phyloP scores from a whole-genome alignment of 768 basidiomycete species.

The Boletus fagicola region DNA sequence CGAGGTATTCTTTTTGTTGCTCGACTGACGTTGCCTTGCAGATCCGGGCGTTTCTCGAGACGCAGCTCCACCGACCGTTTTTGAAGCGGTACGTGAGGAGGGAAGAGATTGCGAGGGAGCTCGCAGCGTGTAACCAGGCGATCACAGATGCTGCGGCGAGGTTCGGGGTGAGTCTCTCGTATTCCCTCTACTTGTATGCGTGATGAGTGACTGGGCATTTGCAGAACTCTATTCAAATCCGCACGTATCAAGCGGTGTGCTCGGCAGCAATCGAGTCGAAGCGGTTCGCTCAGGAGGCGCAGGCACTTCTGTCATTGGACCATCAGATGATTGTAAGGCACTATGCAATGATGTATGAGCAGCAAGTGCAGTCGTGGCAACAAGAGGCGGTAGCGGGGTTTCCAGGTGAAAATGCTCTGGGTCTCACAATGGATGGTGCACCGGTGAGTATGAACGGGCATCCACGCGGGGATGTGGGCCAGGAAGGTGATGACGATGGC shows the following conservation, averaged over 20 bases:
- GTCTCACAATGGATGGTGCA: neutral
- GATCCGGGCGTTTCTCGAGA: constrained; percentile 54
- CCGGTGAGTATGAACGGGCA: neutral
- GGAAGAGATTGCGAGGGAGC: constrained; percentile 59
- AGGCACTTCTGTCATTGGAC: constrained; percentile 18
- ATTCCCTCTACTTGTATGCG: neutral
- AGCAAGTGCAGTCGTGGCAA: constrained; percentile 2
- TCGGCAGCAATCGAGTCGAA: constrained; percentile 31
- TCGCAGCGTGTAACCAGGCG: constrained; percentile 49
- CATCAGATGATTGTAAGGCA: constrained; percentile 16
- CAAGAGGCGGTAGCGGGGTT: neutral
- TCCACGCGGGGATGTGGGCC: neutral
- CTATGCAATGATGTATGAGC: constrained; percentile 8
- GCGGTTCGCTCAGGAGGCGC: constrained; percentile 21
- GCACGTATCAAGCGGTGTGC: constrained; percentile 52
- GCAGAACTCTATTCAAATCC: constrained; percentile 49
- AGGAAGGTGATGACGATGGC: neutral
- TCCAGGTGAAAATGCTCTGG: constrained; percentile 9
- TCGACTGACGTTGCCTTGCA: constrained; percentile 14
- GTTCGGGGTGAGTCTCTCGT: constrained; percentile 22
- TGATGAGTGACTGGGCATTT: neutral
- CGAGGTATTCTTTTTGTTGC: neutral
- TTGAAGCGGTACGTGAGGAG: constrained; percentile 75
- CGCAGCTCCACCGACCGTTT: constrained; percentile 67
- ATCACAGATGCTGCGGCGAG: constrained; percentile 46